Conservation (phyloP, 1,284 basidiomycete genomes). For the Trametes polyzona region DNA sequence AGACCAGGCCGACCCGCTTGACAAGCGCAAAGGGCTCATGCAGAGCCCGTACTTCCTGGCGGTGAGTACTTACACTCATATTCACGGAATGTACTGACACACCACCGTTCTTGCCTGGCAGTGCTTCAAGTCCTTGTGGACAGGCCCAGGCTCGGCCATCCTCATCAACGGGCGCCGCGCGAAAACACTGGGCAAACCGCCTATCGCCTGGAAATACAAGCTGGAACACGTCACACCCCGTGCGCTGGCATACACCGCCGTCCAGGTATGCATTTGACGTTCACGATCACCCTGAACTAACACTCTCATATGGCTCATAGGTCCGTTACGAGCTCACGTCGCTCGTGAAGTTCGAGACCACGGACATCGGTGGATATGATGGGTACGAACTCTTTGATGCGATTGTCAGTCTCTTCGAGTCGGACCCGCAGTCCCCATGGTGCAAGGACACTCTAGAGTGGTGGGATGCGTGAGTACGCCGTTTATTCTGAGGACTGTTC, state of each 20-base stretch:
- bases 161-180: not conserved
- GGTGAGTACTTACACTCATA: not conserved
- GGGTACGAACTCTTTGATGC: not conserved
- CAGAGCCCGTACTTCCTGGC: not conserved
- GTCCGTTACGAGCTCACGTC: not conserved
- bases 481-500: too few species aligned
- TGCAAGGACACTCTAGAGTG: not conserved
- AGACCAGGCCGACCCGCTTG: not conserved
- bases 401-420: not conserved
- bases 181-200: not conserved
- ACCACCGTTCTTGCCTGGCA: too few species aligned
- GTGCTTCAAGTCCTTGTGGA: not conserved
- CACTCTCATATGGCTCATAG: not conserved
- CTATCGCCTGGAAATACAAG: not conserved
- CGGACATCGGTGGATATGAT: not conserved
- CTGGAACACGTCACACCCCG: not conserved
- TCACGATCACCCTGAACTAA: not conserved
- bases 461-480: slow-evolving; percentile 13
- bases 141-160: not conserved
- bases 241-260: not conserved
- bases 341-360: not conserved
- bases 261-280: not conserved
- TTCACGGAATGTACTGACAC: too few species aligned
- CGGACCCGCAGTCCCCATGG: not conserved
- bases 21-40: not conserved